These are phyloP conservation scores for Citrullus amarus DNA, from an alignment of 306 rosid genomes.

Conservation along the genomic window DNA sequence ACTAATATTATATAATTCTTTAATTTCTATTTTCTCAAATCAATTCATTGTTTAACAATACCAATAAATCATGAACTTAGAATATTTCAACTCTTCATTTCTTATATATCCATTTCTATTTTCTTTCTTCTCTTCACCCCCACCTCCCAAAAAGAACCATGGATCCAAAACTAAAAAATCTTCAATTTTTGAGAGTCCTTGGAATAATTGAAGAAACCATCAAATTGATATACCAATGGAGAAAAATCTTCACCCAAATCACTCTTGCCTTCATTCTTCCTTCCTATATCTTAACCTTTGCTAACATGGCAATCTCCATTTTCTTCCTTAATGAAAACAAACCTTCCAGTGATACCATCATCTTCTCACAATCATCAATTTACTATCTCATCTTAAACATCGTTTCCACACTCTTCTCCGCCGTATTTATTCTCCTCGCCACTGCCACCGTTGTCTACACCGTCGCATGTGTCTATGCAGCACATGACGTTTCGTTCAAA, in stretches of 20 bases:
- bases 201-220: neutral
- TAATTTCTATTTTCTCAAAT: neutral
- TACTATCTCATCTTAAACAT: slow-evolving; percentile 6
- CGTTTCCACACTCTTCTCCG: neutral
- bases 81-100: neutral
- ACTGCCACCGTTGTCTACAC: slow-evolving; percentile 19
- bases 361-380: neutral
- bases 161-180: neutral
- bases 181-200: neutral
- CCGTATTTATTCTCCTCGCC: neutral
- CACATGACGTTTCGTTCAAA: slow-evolving; percentile 10
- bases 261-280: slow-evolving; percentile 21
- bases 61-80: too few species aligned
- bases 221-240: slow-evolving; percentile 12
- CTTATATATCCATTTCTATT: neutral
- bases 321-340: neutral
- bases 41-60: neutral
- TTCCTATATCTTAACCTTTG: slow-evolving; percentile 11
- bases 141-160: neutral
- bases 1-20: too few species aligned
- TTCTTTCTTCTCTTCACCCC: neutral
- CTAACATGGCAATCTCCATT: slow-evolving; percentile 4
- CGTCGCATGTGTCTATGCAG: slow-evolving; percentile 15
- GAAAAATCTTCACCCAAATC: slow-evolving; percentile 11
- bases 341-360: neutral